phyloP scores from a whole-genome alignment of 1,284 basidiomycete genomes.

The Cutaneotrichosporon cutaneum region DNA sequence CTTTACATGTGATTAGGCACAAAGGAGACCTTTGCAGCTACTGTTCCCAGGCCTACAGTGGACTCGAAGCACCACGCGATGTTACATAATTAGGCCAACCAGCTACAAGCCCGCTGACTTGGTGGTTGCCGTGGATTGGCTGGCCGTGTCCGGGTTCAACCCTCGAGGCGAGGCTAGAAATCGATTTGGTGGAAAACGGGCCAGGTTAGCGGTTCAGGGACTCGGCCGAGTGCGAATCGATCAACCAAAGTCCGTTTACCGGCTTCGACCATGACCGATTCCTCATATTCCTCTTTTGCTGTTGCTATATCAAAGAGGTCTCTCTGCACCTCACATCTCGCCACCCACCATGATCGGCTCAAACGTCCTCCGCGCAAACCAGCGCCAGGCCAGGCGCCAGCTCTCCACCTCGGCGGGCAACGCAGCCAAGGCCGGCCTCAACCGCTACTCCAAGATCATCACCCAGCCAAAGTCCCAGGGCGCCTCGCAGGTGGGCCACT shows the following conservation, averaged over 20 bases:
- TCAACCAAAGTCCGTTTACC: background rate
- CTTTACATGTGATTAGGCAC: no score
- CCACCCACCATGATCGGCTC: conserved; percentile 21
- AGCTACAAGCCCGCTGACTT: no score
- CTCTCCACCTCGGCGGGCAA: conserved; percentile 17
- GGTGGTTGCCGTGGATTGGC: background rate
- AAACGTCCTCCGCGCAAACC: conserved; percentile 25
- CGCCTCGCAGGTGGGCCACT: conserved; percentile 71
- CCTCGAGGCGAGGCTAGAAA: background rate
- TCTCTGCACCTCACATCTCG: background rate
- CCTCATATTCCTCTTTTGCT: no score
- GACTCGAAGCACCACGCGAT: background rate
- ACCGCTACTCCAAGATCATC: conserved; percentile 76
- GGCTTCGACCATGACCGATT: background rate
- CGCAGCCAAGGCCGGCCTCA: conserved; percentile 51
- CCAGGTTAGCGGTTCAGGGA: background rate
- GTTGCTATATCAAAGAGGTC: no score
- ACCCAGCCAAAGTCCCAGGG: conserved; percentile 90
- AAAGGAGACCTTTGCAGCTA: no score
- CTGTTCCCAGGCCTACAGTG: no score
- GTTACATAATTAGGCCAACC: background rate
- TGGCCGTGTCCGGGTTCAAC: background rate
- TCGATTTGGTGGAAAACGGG: background rate
- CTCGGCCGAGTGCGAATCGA: background rate
- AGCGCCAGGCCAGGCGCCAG: conserved; percentile 18